A percentile compares a stretch with the other conserved stretches of the same genome.
Conservation (phyloP, 2,329 filamentous ascomycete species). For the Eutypella sp. region DNA sequence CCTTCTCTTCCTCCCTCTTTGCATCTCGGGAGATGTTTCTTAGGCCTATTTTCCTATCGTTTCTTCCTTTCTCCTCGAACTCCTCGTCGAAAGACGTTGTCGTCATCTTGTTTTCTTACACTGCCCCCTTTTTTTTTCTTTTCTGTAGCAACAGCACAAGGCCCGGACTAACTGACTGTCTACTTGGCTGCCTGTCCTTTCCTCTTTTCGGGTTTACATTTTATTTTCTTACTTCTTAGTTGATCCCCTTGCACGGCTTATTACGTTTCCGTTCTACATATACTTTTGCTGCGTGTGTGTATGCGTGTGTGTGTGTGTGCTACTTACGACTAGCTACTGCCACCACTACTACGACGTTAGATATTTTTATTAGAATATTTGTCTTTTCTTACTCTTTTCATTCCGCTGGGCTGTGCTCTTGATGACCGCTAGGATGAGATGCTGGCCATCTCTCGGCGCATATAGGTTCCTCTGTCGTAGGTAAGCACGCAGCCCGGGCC, state of each 20-base stretch:
- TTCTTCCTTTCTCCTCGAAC: too few species aligned
- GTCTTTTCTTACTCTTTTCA: constrained; percentile 15
- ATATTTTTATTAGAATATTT: constrained; percentile 11
- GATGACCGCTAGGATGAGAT: constrained; percentile 26
- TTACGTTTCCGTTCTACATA: not conserved
- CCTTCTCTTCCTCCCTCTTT: not conserved
- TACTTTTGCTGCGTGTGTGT: not conserved
- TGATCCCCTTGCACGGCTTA: not conserved
- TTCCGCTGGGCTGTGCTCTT: constrained; percentile 25
- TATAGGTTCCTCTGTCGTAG: constrained; percentile 25
- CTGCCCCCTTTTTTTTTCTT: too few species aligned
- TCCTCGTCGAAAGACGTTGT: too few species aligned
- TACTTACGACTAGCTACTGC: constrained; percentile 2
- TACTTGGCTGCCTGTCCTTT: not conserved
- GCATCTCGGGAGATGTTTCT: too few species aligned
- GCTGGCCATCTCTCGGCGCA: constrained; percentile 26
- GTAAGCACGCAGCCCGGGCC: constrained; percentile 23
- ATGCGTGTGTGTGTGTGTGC: not conserved
- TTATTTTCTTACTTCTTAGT: not conserved
- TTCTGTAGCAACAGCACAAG: too few species aligned
- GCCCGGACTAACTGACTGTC: too few species aligned
- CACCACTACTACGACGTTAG: constrained; percentile 2
- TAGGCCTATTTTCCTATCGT: too few species aligned
- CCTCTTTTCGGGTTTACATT: too few species aligned
- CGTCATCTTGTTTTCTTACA: too few species aligned